Base-by-base conservation (phyloP, 305 asterid genomes). In the Plantago lanceolata region DNA sequence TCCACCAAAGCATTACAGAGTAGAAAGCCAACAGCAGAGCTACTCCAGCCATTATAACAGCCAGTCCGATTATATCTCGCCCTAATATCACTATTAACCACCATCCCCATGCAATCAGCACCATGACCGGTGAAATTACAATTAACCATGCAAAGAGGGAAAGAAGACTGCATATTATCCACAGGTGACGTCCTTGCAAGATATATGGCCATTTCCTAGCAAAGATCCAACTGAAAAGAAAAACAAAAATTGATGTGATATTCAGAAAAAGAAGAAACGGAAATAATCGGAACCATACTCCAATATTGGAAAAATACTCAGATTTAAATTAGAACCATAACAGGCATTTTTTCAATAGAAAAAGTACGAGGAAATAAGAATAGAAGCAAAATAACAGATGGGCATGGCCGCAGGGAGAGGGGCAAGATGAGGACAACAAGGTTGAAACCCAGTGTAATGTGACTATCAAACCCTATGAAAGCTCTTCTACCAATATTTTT, bases 1-100 rank as follows among this genome's bases (percentile, higher is more conserved):
- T 90, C 99, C 97, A 94, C 99, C 99, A 94, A 73, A 94, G 96
- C 97, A 94, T 94, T 63, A 94, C 81, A 3, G 97, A 85, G 68
- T 94, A 94, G 80, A 94, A 94, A 35, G 99, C 95, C 82, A 94
- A 74, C 53, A 94, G 87, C 49, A 94, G 85, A 73, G 97, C 95
- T 73, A 79, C 84, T 71, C 99, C 99, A 71, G 96, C 95, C 99
- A 94, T 94, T 82, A 94, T 80, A 68, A 94, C 96, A 43, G 99
- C 99, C 54, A 94, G 84, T 66, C 99, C 97, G 77, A 94, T 83
- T 56, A 94, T 76, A 59, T 94, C 96, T 76, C 96, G 85, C 56
- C 97, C 99, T 73, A 94, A 81, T 77, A 90, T 94, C 78, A 83
- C 66, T 69, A 84, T 90, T 65, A 94, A 79, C 97, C 96, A 94